Evolutionary conservation across 2,329 filamentous ascomycete genomes (phyloP).

Genomic region (Clonostachys chloroleuca): DNA sequence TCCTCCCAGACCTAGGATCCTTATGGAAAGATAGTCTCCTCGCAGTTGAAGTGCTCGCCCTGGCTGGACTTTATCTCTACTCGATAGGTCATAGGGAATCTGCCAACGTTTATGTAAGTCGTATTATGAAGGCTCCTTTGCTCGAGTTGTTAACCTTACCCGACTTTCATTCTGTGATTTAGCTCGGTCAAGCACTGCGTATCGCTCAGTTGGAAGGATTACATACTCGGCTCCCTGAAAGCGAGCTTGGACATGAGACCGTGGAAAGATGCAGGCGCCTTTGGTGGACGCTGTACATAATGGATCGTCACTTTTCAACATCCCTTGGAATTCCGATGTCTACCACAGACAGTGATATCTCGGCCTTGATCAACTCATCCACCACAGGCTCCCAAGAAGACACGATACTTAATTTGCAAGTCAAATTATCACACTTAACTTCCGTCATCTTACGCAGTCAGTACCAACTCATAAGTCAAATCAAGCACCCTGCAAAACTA

Average conservation of each 20-base stretch:
- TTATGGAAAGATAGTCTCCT: constrained; percentile 29
- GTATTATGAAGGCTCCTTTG: neutral
- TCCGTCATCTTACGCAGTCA: constrained; percentile 27
- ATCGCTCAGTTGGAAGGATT: constrained; percentile 33
- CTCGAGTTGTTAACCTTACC: neutral
- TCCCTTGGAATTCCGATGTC: constrained; percentile 30
- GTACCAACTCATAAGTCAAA: neutral
- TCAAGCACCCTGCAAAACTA: neutral
- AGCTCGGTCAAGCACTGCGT: constrained; percentile 31
- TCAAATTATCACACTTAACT: constrained; percentile 24
- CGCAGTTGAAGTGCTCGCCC: constrained; percentile 26
- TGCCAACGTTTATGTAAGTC: constrained; percentile 18
- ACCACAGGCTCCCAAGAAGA: constrained; percentile 16
- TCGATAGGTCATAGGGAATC: constrained; percentile 28
- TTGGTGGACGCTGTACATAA: constrained; percentile 35
- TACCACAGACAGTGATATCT: constrained; percentile 30
- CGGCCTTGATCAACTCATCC: constrained; percentile 19
- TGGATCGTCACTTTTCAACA: constrained; percentile 31
- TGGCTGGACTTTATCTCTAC: constrained; percentile 29
- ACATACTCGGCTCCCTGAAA: constrained; percentile 30
- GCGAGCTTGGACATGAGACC: constrained; percentile 21
- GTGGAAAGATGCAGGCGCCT: constrained; percentile 25
- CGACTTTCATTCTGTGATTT: neutral
- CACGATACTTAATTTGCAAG: constrained; percentile 23
- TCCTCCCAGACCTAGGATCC: constrained; percentile 24